These are phyloP conservation scores for Candida stauntonica DNA, from an alignment of 805 yeast genomes.

Conservation along the genomic window DNA sequence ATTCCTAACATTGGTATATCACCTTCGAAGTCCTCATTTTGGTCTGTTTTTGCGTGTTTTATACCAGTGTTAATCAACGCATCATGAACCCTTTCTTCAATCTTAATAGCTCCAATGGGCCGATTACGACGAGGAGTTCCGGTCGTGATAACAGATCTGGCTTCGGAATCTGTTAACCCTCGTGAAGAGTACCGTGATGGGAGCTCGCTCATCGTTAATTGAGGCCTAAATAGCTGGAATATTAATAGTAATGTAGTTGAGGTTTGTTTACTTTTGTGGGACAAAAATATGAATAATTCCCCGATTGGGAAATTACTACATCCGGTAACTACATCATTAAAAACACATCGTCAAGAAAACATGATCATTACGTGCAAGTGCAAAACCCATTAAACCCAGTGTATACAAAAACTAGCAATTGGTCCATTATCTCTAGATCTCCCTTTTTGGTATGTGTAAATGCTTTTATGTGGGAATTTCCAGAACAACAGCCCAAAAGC, in stretches of 20 bases:
- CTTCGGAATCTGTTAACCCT: slow-evolving; percentile 20
- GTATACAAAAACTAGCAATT: slow-evolving; percentile 1
- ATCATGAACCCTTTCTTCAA: slow-evolving; percentile 24
- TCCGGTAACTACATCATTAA: too few relatives aligned
- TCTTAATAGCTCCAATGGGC: slow-evolving; percentile 24
- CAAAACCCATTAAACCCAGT: slow-evolving; percentile 15
- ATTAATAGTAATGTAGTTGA: neutral
- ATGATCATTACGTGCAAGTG: slow-evolving; percentile 19
- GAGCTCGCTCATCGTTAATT: slow-evolving; percentile 14
- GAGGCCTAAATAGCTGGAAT: too few relatives aligned
- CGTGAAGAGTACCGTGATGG: slow-evolving; percentile 24
- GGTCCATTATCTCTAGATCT: neutral
- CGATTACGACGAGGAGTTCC: slow-evolving; percentile 16
- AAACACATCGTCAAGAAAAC: slow-evolving; percentile 17
- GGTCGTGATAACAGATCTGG: slow-evolving; percentile 16
- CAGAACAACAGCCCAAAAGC: neutral
- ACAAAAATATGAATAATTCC: neutral
- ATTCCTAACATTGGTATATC: slow-evolving; percentile 47
- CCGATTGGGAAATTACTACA: too few relatives aligned
- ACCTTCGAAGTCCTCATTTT: slow-evolving; percentile 22
- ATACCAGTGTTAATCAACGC: slow-evolving; percentile 7
- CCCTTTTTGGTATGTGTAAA: slow-evolving; percentile 3
- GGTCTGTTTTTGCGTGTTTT: neutral
- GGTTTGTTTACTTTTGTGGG: slow-evolving; percentile 1
- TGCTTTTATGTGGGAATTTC: slow-evolving; percentile 1